phyloP scores from a whole-genome alignment of 1,284 basidiomycete species.

The Trametes pubescens region DNA sequence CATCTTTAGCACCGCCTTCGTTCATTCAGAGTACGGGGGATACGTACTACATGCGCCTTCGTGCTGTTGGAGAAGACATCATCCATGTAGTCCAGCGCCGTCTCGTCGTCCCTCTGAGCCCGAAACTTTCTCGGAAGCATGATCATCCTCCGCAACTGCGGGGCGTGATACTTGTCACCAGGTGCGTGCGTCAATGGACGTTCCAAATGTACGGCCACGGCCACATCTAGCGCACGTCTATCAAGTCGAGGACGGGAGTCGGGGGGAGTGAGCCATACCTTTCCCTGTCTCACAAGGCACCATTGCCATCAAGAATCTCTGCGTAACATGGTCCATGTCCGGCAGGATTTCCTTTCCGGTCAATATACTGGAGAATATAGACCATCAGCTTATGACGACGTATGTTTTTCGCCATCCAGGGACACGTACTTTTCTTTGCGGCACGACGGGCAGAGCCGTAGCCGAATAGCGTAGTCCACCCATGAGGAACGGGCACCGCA shows the following conservation, averaged over 20 bases:
- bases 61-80: neutral
- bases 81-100: neutral
- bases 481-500: neutral
- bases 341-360: neutral
- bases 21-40: slow-evolving; percentile 4
- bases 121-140: neutral
- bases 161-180: neutral
- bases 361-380: neutral
- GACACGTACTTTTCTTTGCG: neutral
- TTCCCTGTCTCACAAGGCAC: neutral
- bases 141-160: neutral
- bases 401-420: neutral
- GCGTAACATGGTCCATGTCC: neutral
- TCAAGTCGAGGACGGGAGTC: neutral
- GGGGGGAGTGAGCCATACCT: neutral
- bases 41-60: slow-evolving; percentile 1
- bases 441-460: neutral
- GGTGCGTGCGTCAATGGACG: neutral
- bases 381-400: neutral
- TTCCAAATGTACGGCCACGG: neutral
- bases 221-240: neutral
- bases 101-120: neutral
- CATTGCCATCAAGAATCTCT: slow-evolving; percentile 2
- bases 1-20: neutral
- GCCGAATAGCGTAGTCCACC: neutral